Base-by-base conservation (phyloP, 768 basidiomycete genomes). In the Coprinopsis cinerea region DNA sequence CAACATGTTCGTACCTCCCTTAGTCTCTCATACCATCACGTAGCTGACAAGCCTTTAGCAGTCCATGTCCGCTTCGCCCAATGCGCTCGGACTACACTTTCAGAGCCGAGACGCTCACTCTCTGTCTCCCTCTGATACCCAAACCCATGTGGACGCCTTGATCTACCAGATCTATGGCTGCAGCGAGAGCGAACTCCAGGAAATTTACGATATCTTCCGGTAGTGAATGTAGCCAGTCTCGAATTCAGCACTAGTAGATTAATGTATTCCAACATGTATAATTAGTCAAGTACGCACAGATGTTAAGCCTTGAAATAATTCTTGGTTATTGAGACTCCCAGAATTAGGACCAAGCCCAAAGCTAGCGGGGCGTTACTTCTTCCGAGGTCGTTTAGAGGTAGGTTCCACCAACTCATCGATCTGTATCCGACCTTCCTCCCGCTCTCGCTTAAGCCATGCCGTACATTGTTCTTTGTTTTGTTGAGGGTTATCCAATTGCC, bases 401-500 rank as follows among this genome's bases (percentile, higher is more conserved):
- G 66, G 66, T 40, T 70, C 67, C 26, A 55, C 51, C 20, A 36
- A 53, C 15, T 56, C 59, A 4, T 63, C 60, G 25, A 52, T 57
- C 34, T 48, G 61, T 48, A 54, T 58, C 48, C 57, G 85, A 59
- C 34, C 67, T 63, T n/a, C 79, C 6, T 57, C 60, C 30, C 72
- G 71, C 58, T 84, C 78, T n/a, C 66, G 64, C 50, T 67, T 65
- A 36, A 97, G 67, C 91, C 91, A 96, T 11, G 62, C 62, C 24
- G 71, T 61, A 60, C 92, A 93, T 3, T 82, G 78, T 4, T 81
- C 83, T 59, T 81, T 79, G 3, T 79, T 77, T 1, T 74, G 77
- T 1, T 72, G 58, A 0, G 93, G 90, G 61, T 92, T 69, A 28
- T 79, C 83, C 5, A 98, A 73, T 58, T 93, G 92, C 94, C 93